These are phyloP conservation scores for Mycena maculata DNA, from an alignment of 768 basidiomycete species.

Conservation along the genomic window DNA sequence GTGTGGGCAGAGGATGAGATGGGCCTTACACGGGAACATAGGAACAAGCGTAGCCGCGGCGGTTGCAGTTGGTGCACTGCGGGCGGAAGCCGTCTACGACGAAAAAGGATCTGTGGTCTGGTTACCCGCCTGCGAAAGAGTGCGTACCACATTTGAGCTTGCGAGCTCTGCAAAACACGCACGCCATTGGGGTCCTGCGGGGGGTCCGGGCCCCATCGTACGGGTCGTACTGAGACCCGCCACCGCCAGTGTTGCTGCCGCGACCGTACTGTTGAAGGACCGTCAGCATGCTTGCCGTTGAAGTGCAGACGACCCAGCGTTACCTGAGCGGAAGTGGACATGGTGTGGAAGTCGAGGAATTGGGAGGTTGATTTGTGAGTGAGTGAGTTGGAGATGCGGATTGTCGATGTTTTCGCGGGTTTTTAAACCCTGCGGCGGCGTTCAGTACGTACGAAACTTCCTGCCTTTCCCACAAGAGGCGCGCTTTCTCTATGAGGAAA, in stretches of 20 bases:
- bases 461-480: not conserved
- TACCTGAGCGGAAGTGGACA: conserved; percentile 7
- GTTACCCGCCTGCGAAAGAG: not conserved
- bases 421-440: conserved; percentile 25
- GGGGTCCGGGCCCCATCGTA: conserved; percentile 39
- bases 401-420: conserved; percentile 1
- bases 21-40: conserved; percentile 75
- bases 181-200: conserved; percentile 75
- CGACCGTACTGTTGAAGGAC: not conserved
- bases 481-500: conserved; percentile 21
- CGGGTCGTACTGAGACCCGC: conserved; percentile 27
- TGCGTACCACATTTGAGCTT: conserved; percentile 72
- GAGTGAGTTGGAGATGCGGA: not conserved
- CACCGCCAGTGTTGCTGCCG: conserved; percentile 16
- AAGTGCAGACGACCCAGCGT: not conserved
- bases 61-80: conserved; percentile 74
- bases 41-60: conserved; percentile 65
- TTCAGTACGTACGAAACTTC: conserved; percentile 26
- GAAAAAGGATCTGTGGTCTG: not conserved
- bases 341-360: not conserved
- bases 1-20: not conserved
- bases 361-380: not conserved
- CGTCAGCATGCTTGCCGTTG: conserved; percentile 1
- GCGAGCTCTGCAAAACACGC: conserved; percentile 80
- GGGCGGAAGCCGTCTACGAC: conserved; percentile 62